Base-by-base conservation (phyloP, 208 protist genomes). In the Endotrypanum monterogeii region DNA sequence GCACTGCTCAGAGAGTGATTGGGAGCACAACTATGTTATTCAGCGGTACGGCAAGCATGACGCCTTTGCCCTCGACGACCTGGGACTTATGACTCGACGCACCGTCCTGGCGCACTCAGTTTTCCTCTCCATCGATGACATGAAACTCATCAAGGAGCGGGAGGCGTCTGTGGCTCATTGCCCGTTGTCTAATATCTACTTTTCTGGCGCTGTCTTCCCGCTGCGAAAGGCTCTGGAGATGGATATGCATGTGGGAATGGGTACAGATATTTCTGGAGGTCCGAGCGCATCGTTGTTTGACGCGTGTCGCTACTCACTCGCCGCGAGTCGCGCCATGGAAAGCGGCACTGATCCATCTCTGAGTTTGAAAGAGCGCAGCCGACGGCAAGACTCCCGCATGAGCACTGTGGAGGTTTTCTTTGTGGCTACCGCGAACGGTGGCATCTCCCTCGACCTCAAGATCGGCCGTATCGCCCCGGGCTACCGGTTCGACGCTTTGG, bases 181-280 rank as follows among this genome's bases (percentile, higher is more conserved):
- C 82, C 94, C 98, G 23, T 78, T 94, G 25, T 98, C 95, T 8
- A 99, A 99, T 79, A 90, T 97, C 52, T 93, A 92, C 83, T 94
- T 98, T 78, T 75, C 81, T 23, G 82, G 87, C 46, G 94, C 91
- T 8, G 84, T 94, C 8, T 95, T 95, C 51, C 84, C 87, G 8
- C 62, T 98, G 9, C 66, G 75, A 41, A 82, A 82, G 71, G 82
- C 89, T 46, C 74, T 96, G 37, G 71, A 94, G 25, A 82, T 74
- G 37, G 88, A 86, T 28, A 32, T 98, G 23, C 92, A 93, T 44
- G 95, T 99, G 3, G 90, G 92, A 14, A 83, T 99, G 51, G 98
- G 96, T 5, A 99, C 98, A 1, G 98, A 99, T 78, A 86, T 98
- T 20, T 86, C 94, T 32, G 98, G 95, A 52, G 98, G 98, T 14